Evolutionary conservation across 805 yeast species (phyloP).

Genomic region (Sugiyamaella boreocaroliniensis): DNA sequence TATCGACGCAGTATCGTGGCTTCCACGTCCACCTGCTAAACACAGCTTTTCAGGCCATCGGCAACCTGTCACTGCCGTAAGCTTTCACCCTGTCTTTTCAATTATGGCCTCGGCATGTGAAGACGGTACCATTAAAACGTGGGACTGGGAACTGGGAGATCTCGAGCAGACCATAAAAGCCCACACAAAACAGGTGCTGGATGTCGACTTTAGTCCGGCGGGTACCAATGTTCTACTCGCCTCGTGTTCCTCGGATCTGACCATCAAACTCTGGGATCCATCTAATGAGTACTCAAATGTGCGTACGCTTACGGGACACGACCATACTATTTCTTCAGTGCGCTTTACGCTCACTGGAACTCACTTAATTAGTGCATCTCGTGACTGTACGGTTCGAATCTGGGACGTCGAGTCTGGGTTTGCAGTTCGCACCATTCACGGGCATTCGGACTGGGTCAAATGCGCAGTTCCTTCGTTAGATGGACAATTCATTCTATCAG

Average conservation of each 20-base stretch:
- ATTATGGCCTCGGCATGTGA: slow-evolving; percentile 57
- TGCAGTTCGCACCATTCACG: slow-evolving; percentile 57
- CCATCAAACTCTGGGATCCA: slow-evolving; percentile 68
- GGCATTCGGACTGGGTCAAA: slow-evolving; percentile 88
- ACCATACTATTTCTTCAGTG: slow-evolving; percentile 70
- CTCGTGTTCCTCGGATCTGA: slow-evolving; percentile 44
- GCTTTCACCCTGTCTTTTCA: slow-evolving; percentile 72
- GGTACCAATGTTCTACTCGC: slow-evolving; percentile 31
- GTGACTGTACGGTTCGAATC: slow-evolving; percentile 79
- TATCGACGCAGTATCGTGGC: slow-evolving; percentile 44
- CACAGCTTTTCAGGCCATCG: slow-evolving; percentile 47
- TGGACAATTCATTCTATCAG: slow-evolving; percentile 59
- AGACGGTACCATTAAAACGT: slow-evolving; percentile 65
- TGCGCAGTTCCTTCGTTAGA: slow-evolving; percentile 32
- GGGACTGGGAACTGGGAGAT: slow-evolving; percentile 61
- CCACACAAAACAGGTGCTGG: slow-evolving; percentile 65
- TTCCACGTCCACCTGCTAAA: slow-evolving; percentile 46
- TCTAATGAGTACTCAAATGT: slow-evolving; percentile 42
- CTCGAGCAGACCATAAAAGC: slow-evolving; percentile 63
- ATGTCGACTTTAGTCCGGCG: slow-evolving; percentile 44
- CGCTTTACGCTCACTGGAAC: slow-evolving; percentile 45
- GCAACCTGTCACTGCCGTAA: slow-evolving; percentile 52
- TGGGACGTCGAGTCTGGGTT: slow-evolving; percentile 68
- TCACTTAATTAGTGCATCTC: slow-evolving; percentile 64
- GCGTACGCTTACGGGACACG: slow-evolving; percentile 74